These are phyloP conservation scores for Sarocladium oryzae DNA, from an alignment of 2,329 filamentous ascomycete species.

Conservation along the genomic window DNA sequence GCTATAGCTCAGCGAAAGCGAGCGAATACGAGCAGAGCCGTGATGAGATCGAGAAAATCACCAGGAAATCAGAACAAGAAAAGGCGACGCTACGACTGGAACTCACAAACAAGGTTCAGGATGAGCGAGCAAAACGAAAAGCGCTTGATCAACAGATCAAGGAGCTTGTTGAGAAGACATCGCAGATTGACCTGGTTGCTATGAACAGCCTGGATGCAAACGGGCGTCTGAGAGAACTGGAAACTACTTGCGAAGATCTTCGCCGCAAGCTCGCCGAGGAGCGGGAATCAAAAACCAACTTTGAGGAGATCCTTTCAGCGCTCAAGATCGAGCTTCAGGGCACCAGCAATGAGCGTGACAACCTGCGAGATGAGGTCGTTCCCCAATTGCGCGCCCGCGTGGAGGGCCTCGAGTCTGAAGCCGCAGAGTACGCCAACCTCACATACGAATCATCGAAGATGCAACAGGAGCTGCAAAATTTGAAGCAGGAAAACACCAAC, in stretches of 20 bases:
- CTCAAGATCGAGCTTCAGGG: conserved; percentile 77
- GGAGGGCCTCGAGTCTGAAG: conserved; percentile 71
- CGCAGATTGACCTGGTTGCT: conserved; percentile 50
- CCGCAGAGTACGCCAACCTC: conserved; percentile 63
- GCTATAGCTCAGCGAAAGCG: conserved; percentile 75
- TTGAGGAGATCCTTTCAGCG: conserved; percentile 82
- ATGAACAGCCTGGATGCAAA: conserved; percentile 50
- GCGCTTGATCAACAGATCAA: conserved; percentile 79
- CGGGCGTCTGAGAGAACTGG: conserved; percentile 68
- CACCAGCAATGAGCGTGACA: conserved; percentile 82
- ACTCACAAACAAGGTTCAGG: conserved; percentile 77
- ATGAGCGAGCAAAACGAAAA: conserved; percentile 71
- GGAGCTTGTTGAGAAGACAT: conserved; percentile 71
- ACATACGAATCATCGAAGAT: conserved; percentile 77
- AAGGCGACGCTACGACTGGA: conserved; percentile 81
- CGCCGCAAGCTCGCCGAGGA: conserved; percentile 79
- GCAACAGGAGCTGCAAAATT: conserved; percentile 73
- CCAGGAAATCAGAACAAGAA: conserved; percentile 82
- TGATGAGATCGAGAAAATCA: conserved; percentile 74
- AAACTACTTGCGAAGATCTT: conserved; percentile 73
- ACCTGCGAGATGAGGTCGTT: conserved; percentile 81
- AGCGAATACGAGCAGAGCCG: conserved; percentile 57
- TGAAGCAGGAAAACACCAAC: conserved; percentile 62
- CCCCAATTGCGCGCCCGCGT: conserved; percentile 70
- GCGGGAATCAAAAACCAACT: conserved; percentile 80